Base-by-base conservation (phyloP, 352 stramenopile genomes). In the Phytophthora hibernalis region DNA sequence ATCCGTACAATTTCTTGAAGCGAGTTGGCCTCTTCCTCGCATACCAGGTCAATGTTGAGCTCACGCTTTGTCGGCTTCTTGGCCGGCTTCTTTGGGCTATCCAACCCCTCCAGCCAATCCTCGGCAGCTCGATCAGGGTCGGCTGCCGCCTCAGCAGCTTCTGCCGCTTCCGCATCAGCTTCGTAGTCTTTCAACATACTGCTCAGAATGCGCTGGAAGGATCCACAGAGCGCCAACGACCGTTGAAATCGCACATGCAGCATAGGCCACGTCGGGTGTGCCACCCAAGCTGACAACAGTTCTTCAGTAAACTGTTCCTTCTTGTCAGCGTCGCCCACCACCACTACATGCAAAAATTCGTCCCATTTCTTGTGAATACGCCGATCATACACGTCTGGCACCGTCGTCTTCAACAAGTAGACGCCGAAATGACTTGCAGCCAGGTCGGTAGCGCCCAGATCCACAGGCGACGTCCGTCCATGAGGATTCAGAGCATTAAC, bases 271-370 rank as follows among this genome's bases (percentile, higher is more conserved):
- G 70, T 57, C 1, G 84, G 82, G 45, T 92, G 80, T 22, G 79
- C 68, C 16, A 87, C 65, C 82, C 82, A 92, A 20, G 77, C 57
- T 10, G 71, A 53, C 1, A 92, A 53, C 21, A 92, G 52, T 47
- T 92, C 80, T 31, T 86, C 77, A 20, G 84, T 92, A 52, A 83
- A 87, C 66, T 92, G 84, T 43, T 82, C 63, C 45, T 83, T 75
- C 59, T 82, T 79, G 70, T 89, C 80, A 13, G 78, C 57, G 33
- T 85, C 70, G 12, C 60, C 57, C 10, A 73, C 68, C 31, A 87
- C 80, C 2, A 91, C 84, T 1, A 92, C 79, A 65, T 92, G 84
- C 40, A 92, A 66, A 52, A 90, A 90, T 20, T 79, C 79, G 53
- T 91, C 71, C 84, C 84, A 92, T 60, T 88, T 68, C 58, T 92